These are phyloP conservation scores for Exophiala sideris DNA, from an alignment of 2,329 filamentous ascomycete species.

Conservation along the genomic window DNA sequence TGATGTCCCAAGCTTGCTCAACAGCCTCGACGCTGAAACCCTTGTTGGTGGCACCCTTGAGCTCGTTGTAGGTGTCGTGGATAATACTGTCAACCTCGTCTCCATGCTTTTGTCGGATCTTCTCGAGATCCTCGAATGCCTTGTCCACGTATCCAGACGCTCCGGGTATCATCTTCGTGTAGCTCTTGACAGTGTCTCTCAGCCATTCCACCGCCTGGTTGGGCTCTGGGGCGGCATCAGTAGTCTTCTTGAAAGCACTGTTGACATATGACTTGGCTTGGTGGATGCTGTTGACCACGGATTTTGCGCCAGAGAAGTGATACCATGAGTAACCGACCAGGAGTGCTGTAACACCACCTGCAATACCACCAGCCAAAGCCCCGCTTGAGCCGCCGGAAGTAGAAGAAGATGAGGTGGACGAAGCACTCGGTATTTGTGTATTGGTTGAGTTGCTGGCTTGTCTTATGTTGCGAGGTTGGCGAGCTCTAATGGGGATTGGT, in stretches of 20 bases:
- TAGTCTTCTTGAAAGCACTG: conserved; percentile 57
- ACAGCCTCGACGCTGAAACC: conserved; percentile 63
- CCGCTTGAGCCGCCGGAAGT: conserved; percentile 21
- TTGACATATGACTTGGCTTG: conserved; percentile 61
- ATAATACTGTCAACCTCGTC: conserved; percentile 69
- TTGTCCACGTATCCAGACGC: conserved; percentile 65
- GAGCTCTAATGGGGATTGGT: conserved; percentile 5
- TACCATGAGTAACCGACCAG: conserved; percentile 52
- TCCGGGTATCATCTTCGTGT: conserved; percentile 69
- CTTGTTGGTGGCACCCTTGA: conserved; percentile 60
- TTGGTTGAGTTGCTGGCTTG: conserved; percentile 8
- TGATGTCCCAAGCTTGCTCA: conserved; percentile 57
- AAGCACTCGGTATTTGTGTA: conserved; percentile 8
- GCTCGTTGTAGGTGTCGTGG: conserved; percentile 63
- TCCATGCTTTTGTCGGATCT: conserved; percentile 63
- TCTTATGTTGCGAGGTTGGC: conserved; percentile 4
- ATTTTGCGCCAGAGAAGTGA: conserved; percentile 51
- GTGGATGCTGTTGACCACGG: conserved; percentile 48
- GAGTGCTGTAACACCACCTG: conserved; percentile 49
- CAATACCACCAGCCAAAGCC: conserved; percentile 48
- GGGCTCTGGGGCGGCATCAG: conserved; percentile 61
- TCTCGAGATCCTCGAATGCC: conserved; percentile 68
- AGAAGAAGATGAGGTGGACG: conserved; percentile 3
- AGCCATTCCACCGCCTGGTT: conserved; percentile 66
- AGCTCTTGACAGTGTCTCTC: conserved; percentile 63